phyloP scores from a whole-genome alignment of 805 yeast species.

The Candida suzukii region DNA sequence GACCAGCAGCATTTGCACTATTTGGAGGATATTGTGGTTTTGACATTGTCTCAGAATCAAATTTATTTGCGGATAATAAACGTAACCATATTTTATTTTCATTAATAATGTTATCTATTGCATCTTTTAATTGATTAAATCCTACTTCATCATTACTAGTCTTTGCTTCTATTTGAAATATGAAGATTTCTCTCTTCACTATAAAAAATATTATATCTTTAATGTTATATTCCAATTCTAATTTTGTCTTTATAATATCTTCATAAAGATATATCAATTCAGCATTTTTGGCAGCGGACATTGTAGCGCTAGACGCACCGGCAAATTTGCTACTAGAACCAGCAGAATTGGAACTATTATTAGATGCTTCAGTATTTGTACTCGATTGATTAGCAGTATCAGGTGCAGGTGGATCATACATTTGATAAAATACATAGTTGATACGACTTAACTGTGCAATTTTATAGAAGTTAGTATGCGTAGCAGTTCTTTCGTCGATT shows the following conservation, averaged over 20 bases:
- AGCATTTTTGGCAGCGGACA: slow-evolving; percentile 3
- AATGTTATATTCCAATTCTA: slow-evolving; percentile 21
- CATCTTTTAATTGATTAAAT: slow-evolving; percentile 24
- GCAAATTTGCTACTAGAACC: neutral
- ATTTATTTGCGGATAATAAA: slow-evolving; percentile 18
- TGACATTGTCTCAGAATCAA: slow-evolving; percentile 21
- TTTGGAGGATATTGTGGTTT: slow-evolving; percentile 2
- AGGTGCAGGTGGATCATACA: slow-evolving; percentile 8
- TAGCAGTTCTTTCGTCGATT: slow-evolving; percentile 9
- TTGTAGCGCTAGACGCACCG: neutral
- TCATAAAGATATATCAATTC: slow-evolving; percentile 23
- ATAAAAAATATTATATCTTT: slow-evolving; percentile 21
- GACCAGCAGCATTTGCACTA: neutral
- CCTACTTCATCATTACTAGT: slow-evolving; percentile 12
- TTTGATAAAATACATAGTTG: slow-evolving; percentile 24
- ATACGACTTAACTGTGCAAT: slow-evolving; percentile 20
- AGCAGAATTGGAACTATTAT: neutral
- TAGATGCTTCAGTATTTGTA: neutral
- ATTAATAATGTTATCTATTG: slow-evolving; percentile 22
- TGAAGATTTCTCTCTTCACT: slow-evolving; percentile 23
- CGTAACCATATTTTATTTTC: slow-evolving; percentile 19
- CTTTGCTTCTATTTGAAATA: slow-evolving; percentile 20
- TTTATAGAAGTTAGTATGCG: slow-evolving; percentile 24
- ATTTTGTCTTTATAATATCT: slow-evolving; percentile 14
- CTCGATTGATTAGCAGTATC: neutral